Evolutionary conservation across 208 protist species (phyloP), one percentile per base, ranked within the genome.

Genomic region (Tritrichomonas musculus): DNA sequence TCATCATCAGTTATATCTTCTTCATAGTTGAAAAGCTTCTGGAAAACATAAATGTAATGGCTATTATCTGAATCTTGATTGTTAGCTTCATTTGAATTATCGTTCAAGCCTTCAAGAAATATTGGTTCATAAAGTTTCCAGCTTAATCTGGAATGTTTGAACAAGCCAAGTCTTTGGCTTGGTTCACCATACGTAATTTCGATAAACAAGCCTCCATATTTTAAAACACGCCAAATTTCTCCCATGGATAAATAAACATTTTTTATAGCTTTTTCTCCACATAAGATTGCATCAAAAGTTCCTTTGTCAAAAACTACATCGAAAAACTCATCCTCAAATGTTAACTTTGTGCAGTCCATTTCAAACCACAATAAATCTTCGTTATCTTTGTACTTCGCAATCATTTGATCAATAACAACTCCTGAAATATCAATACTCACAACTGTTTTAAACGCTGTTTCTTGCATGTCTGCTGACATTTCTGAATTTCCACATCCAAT

Each of bases 381-480:
- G 3, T 88, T 13, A 39, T 88, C 77, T 88, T 88, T 41, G 27
- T 88, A 60, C 57, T 57, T n/a, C 25, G 13, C 27, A 27, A 44
- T 53, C 77, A 88, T 88, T 88, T 88, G 77, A 53, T 88, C 47
- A 50, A 88, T 88, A 57, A 88, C 77, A 57, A 88, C 77, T 39
- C 33, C 11, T 33, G 77, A 88, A 39, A 88, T 47, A 49, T 88
- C 77, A 39, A 88, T 57, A 39, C 47, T 88, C 5, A 53, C 4
- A 20, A 88, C 47, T 57, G 33, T 88, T 60, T 3, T 3, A 39
- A 49, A 20, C 3, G 17, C 27, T 39, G 8, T 14, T 60, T 53
- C 39, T 1, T 47, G 47, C 27, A 88, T 25, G n/a, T 88, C 47
- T 17, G 77, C 77, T 22, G 77, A 88, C 77, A 88, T 88, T 57